A percentile compares a stretch with the other conserved stretches of the same genome.
Evolutionary conservation across 2,329 filamentous ascomycete genomes (phyloP).

Genomic region (Chaetothyriales sp.): DNA sequence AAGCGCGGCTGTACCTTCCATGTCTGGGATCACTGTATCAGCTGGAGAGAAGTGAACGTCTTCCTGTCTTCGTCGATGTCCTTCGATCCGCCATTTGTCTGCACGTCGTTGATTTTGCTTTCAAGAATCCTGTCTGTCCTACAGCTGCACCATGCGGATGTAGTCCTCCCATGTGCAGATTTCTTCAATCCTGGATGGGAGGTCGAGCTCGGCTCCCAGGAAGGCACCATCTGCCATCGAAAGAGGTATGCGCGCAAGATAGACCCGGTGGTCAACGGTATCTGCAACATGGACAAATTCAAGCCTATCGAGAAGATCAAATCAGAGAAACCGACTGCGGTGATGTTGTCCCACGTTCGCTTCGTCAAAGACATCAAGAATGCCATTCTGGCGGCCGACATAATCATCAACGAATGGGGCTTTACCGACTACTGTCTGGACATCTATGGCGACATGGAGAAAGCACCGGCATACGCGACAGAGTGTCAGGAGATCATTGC

Average conservation of each 20-base stretch:
- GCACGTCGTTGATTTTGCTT: slow-evolving; percentile 35
- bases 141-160: slow-evolving; percentile 44
- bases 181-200: slow-evolving; percentile 55
- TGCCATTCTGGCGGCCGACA: slow-evolving; percentile 48
- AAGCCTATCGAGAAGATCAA: slow-evolving; percentile 46
- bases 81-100: slow-evolving; percentile 36
- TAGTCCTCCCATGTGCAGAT: slow-evolving; percentile 43
- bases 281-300: slow-evolving; percentile 51
- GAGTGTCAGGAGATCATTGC: slow-evolving; percentile 46
- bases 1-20: slow-evolving; percentile 46
- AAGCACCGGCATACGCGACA: slow-evolving; percentile 47
- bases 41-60: slow-evolving; percentile 44
- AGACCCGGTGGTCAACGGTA: slow-evolving; percentile 52
- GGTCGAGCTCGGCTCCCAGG: slow-evolving; percentile 45
- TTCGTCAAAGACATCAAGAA: slow-evolving; percentile 50
- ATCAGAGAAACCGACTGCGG: slow-evolving; percentile 46
- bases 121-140: slow-evolving; percentile 37
- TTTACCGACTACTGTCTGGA: slow-evolving; percentile 50
- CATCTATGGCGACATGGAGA: slow-evolving; percentile 51
- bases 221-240: slow-evolving; percentile 43
- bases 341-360: slow-evolving; percentile 48
- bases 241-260: slow-evolving; percentile 47
- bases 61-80: slow-evolving; percentile 38
- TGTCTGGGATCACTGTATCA: slow-evolving; percentile 52
- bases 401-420: slow-evolving; percentile 54